phyloP scores from a whole-genome alignment of 176 grass and related monocot species.

The Dendrocalamus sinicus region DNA sequence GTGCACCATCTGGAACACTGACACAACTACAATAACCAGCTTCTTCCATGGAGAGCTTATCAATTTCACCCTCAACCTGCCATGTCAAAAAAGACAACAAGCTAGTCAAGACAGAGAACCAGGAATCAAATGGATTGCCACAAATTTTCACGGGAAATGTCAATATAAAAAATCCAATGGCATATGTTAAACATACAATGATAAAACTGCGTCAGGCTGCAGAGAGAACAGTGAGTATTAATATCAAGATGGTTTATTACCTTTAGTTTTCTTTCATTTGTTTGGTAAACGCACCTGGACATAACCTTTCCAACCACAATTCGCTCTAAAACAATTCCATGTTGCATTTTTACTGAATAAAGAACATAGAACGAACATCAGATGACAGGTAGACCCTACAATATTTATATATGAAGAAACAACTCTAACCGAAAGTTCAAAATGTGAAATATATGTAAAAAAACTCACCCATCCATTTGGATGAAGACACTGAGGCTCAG shows the following conservation, averaged over 20 bases:
- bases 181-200: background rate
- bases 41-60: constrained; percentile 99
- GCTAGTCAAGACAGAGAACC: constrained; percentile 27
- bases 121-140: constrained; percentile 4
- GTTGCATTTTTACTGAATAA: constrained; percentile 52
- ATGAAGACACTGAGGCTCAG: constrained; percentile 53
- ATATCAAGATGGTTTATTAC: constrained; percentile 18
- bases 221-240: constrained; percentile 11
- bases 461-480: constrained; percentile 57
- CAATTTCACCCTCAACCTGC: constrained; percentile 95
- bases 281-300: constrained; percentile 45
- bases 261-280: constrained; percentile 21
- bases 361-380: constrained; percentile 36
- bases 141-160: constrained; percentile 1
- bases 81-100: constrained; percentile 16
- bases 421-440: constrained; percentile 18
- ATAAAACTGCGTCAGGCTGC: constrained; percentile 34
- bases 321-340: constrained; percentile 84
- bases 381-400: background rate
- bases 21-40: constrained; percentile 88
- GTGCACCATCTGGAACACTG: constrained; percentile 86
- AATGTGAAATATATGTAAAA: constrained; percentile 19
- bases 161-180: background rate
- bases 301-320: constrained; percentile 78
- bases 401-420: constrained; percentile 22